Percentiles rank a stretch among this genome's conserved stretches.
Evolutionary conservation across 805 yeast species (phyloP).

Genomic region (Saturnispora besseyi): DNA sequence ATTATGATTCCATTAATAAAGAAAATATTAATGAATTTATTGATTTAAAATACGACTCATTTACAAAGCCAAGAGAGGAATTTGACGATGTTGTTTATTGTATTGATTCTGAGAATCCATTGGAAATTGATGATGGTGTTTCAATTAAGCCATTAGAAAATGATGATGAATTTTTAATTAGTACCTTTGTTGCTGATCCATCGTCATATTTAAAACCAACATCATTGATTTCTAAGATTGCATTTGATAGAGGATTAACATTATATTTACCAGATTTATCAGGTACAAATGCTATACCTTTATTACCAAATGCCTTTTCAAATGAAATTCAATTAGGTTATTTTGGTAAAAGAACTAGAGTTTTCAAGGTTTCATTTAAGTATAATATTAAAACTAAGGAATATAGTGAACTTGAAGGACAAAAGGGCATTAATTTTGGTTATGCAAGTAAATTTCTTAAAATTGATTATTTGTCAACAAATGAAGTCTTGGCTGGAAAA

Average conservation of each 20-base stretch:
- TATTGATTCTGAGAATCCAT: constrained; percentile 71
- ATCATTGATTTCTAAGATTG: constrained; percentile 39
- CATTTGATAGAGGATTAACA: constrained; percentile 54
- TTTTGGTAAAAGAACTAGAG: constrained; percentile 37
- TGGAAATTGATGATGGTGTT: constrained; percentile 91
- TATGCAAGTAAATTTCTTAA: constrained; percentile 37
- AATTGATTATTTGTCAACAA: constrained; percentile 59
- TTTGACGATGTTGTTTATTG: constrained; percentile 51
- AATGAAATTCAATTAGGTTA: constrained; percentile 35
- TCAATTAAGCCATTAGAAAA: constrained; percentile 35
- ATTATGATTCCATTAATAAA: constrained; percentile 26
- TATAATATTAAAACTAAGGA: constrained; percentile 19
- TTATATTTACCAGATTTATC: constrained; percentile 50
- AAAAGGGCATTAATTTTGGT: constrained; percentile 33
- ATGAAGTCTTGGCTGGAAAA: constrained; percentile 34
- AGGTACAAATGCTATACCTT: constrained; percentile 40
- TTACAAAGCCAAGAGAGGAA: background rate
- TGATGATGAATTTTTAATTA: constrained; percentile 33
- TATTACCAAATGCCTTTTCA: constrained; percentile 58
- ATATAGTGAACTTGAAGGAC: constrained; percentile 15
- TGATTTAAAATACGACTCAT: constrained; percentile 14
- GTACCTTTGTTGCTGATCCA: constrained; percentile 85
- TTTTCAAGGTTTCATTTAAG: constrained; percentile 34
- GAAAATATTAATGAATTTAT: constrained; percentile 15
- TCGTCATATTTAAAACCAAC: constrained; percentile 46